phyloP scores from a whole-genome alignment of 768 basidiomycete genomes.

The Lepiota venenata region DNA sequence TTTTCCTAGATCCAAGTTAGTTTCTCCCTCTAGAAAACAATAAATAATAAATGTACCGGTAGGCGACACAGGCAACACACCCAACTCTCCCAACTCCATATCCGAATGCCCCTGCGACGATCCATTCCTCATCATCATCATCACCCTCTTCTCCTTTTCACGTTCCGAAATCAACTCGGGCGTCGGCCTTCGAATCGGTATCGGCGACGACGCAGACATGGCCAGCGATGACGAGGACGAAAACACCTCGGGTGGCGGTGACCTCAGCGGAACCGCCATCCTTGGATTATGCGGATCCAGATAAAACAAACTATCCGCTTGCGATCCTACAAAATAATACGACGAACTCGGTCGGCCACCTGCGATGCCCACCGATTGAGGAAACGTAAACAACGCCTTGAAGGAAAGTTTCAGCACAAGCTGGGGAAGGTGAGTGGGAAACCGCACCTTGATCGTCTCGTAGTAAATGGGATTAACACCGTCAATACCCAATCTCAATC shows the following conservation, averaged over 20 bases:
- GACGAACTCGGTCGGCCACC: slow-evolving; percentile 96
- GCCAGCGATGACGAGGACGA: background rate
- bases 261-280: slow-evolving; percentile 68
- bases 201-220: background rate
- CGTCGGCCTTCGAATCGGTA: slow-evolving; percentile 12
- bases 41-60: slow-evolving; percentile 7
- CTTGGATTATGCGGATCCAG: slow-evolving; percentile 80
- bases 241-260: slow-evolving; percentile 20
- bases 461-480: slow-evolving; percentile 96
- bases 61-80: background rate
- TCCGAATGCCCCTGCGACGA: background rate
- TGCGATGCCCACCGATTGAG: slow-evolving; percentile 95
- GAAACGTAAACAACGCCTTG: slow-evolving; percentile 90
- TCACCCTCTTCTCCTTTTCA: slow-evolving; percentile 15
- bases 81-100: slow-evolving; percentile 17
- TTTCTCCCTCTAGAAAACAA: too few relatives aligned
- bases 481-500: slow-evolving; percentile 84
- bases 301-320: slow-evolving; percentile 84
- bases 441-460: slow-evolving; percentile 56
- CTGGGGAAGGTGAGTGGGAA: slow-evolving; percentile 1
- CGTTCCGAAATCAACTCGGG: slow-evolving; percentile 23
- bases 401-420: background rate
- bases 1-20: too few relatives aligned
- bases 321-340: slow-evolving; percentile 95
- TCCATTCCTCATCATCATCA: slow-evolving; percentile 10